Evolutionary conservation across 306 rosid species (phyloP), one percentile per base, ranked within the genome.

Genomic region (Vigna nakashimae): DNA sequence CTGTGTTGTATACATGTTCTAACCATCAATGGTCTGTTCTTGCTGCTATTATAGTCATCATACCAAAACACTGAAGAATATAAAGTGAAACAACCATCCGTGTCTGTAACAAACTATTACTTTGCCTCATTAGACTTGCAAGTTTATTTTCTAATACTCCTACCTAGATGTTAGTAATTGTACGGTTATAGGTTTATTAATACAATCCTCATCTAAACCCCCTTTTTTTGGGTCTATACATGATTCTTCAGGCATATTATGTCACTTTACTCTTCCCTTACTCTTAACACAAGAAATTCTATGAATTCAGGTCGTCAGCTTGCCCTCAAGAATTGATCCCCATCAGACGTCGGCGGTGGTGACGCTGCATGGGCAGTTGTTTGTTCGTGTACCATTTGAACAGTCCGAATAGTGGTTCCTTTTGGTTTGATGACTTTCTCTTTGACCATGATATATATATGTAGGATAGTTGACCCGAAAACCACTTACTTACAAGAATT

Each of bases 311-410:
- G 95, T 90, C 45, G 97, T 96, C 14, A 89, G 86, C 85, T 82
- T 96, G 71, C 96, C 99, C 4, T 84, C 98, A 75, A 90, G 97
- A 84, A 96, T 96, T 40, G 99, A 96, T 82, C 98, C 99, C 16
- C 98, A 93, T 77, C 98, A 91, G 88, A 91, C 99, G 26, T 92
- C 99, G 0, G 98, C 99, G 1, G 98, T 96, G 82, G 99, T 96
- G 69, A 96, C 99, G 10, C 86, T 96, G 85, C 98, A 96, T 40
- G 99, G 99, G 16, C 98, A 96, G 79, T 82, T 96, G 89, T 96
- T 91, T 86, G 91, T 96, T 69, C 99, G 99, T 8, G 93, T 91
- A 49, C 99, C 99, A 6, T 92, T 92, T 81, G 99, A 90, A 84
- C 94, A 84, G 75, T 86, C 88, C 20, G 98, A 87, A 56, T 86